Evolutionary conservation across 1,284 basidiomycete species (phyloP), one percentile per base, ranked within the genome.

Genomic region (Inonotus hispidus): DNA sequence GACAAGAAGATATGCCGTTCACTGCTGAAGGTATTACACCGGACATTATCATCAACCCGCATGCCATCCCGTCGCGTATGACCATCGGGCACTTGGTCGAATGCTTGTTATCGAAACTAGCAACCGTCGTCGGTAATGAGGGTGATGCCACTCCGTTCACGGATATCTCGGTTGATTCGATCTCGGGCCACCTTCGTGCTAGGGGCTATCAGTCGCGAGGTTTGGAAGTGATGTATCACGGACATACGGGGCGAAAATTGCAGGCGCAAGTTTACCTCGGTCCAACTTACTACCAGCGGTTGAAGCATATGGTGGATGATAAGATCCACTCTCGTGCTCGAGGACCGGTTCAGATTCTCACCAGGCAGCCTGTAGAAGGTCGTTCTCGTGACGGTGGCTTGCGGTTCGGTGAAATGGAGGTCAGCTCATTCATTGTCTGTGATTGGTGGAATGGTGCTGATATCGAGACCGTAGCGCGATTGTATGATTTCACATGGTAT

Each of bases 401-500:
- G 67, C 94, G 97, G 69, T 99, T 99, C 83, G 97, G 96, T 81
- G 97, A 99, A 82, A 99, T 99, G 97, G 96, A 99, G 73, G 75
- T 77, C 64, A 64, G 74, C 68, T 58, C 21, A 25, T 25, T 50
- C 3, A 38, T 43, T 25, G 25, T 23, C 32, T 53, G 32, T 38
- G 29, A 16, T 56, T 8, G 43, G 16, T 38, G 7, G 2, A 10
- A 16, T 57, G 7, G 13, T 21, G 58, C 50, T 57, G 37, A 58
- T 14, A 27, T 23, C 19, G 35, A 16, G 7, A 32, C 14, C 25
- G 46, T 47, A 73, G 74, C 92, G 93, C 74, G 95, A 98, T 85
- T 99, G 96, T 75, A 99, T 99, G 97, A 98, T 99, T 66, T 97
- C 96, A 41, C 97, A 99, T 78, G 97, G 97, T 74, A 95, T 98